These are phyloP conservation scores for Sordariomycetes sp. DNA, from an alignment of 2,329 filamentous ascomycete genomes.

Conservation along the genomic window DNA sequence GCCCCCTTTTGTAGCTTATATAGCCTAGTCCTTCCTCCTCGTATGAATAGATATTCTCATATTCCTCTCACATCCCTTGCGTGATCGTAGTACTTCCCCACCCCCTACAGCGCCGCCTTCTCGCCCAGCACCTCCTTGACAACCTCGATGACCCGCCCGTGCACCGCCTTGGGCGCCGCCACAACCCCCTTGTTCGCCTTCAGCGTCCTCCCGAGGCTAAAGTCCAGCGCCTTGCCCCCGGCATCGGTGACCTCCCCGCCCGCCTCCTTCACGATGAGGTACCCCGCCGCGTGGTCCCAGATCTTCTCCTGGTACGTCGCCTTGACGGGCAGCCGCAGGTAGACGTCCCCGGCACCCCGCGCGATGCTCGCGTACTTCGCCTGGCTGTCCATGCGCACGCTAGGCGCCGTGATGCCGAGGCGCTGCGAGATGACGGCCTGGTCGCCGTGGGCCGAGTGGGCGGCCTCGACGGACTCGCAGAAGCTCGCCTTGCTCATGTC, in stretches of 20 bases:
- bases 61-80: background rate
- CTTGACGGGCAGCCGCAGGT: constrained; percentile 77
- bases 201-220: constrained; percentile 75
- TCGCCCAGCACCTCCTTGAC: constrained; percentile 65
- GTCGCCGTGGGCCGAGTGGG: constrained; percentile 81
- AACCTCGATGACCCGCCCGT: constrained; percentile 64
- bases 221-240: constrained; percentile 74
- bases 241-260: constrained; percentile 89
- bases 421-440: constrained; percentile 63
- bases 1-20: background rate
- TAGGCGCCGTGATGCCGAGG: constrained; percentile 80
- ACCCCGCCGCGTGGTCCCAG: constrained; percentile 96
- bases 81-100: background rate
- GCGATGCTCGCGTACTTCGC: constrained; percentile 97
- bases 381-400: constrained; percentile 93
- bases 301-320: constrained; percentile 97
- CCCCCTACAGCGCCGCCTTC: background rate
- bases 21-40: background rate
- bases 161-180: constrained; percentile 69
- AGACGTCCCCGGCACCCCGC: constrained; percentile 86
- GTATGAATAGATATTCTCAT: background rate
- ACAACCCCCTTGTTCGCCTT: constrained; percentile 89
- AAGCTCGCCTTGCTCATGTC: constrained; percentile 77
- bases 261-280: constrained; percentile 87
- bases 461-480: constrained; percentile 93